Percentiles rank a stretch among this genome's conserved stretches.
phyloP scores from a whole-genome alignment of 2,329 filamentous ascomycete species.

The Blastomyces emzantsi region DNA sequence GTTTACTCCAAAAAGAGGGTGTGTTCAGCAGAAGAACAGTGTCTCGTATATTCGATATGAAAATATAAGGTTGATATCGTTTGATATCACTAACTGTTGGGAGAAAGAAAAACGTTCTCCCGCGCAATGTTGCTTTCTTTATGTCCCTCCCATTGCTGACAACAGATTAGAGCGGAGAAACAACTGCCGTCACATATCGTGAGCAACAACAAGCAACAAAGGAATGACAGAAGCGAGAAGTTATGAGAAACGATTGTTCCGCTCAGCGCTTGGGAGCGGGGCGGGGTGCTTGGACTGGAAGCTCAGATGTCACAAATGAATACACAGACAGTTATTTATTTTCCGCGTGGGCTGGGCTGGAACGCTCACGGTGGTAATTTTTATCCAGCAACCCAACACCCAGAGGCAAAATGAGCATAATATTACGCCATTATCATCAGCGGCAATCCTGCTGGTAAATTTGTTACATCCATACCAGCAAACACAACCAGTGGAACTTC shows the following conservation, averaged over 20 bases:
- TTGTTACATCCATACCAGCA: background rate
- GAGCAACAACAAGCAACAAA: background rate
- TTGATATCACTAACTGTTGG: background rate
- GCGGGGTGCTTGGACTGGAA: background rate
- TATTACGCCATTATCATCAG: conserved; percentile 1
- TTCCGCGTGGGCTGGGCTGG: background rate
- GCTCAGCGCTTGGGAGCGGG: background rate
- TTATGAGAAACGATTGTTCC: background rate
- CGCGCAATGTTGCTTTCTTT: background rate
- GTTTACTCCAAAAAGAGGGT: background rate
- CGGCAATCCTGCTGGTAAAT: background rate
- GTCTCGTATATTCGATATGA: too few relatives aligned
- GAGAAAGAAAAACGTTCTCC: background rate
- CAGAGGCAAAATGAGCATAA: conserved; percentile 5
- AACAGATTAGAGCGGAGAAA: background rate
- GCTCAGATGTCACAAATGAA: background rate
- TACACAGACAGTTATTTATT: background rate
- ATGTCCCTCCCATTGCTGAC: background rate
- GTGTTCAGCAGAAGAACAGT: background rate
- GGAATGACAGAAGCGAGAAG: too few relatives aligned
- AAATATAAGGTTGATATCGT: background rate
- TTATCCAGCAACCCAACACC: background rate
- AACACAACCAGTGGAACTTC: background rate
- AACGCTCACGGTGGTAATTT: background rate
- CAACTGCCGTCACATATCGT: background rate